These are phyloP conservation scores for Sicyos baderoa DNA, from an alignment of 306 rosid species.

Conservation along the genomic window DNA sequence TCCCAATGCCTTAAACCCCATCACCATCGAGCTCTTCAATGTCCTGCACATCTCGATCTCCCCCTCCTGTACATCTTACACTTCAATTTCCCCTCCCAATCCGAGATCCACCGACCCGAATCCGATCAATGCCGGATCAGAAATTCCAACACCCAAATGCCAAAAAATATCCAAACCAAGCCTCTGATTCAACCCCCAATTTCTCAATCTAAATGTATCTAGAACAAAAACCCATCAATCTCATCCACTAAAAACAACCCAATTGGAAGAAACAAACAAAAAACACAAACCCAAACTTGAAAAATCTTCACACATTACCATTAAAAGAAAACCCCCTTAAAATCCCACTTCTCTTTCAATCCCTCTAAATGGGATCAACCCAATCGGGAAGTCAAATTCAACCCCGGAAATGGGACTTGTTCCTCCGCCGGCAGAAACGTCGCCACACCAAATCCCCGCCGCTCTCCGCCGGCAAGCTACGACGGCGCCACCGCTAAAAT, in stretches of 20 bases:
- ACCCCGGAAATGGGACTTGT: neutral
- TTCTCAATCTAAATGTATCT: too few species aligned
- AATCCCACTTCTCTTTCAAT: neutral
- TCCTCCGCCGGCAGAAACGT: conserved; percentile 8
- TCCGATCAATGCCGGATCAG: conserved; percentile 36
- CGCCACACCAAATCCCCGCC: neutral
- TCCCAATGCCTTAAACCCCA: conserved; percentile 65
- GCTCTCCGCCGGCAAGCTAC: conserved; percentile 11
- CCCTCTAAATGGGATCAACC: conserved; percentile 3
- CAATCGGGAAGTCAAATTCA: neutral
- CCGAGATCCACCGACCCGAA: conserved; percentile 18
- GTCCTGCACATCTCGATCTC: conserved; percentile 38
- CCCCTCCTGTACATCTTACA: conserved; percentile 15
- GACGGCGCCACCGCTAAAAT: conserved; percentile 4
- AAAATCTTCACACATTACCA: conserved; percentile 20
- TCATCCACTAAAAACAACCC: neutral
- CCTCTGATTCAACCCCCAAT: too few species aligned
- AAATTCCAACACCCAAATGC: conserved; percentile 10
- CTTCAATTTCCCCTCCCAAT: conserved; percentile 4
- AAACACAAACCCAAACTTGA: neutral
- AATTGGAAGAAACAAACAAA: conserved; percentile 1
- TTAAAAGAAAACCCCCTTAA: neutral
- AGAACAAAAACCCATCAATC: neutral
- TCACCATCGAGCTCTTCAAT: conserved; percentile 25
- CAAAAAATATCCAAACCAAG: neutral